Percentiles rank a stretch among this genome's conserved stretches.
These are phyloP conservation scores for Metarhizium anisopliae DNA, from an alignment of 2,329 filamentous ascomycete genomes.

Conservation along the genomic window DNA sequence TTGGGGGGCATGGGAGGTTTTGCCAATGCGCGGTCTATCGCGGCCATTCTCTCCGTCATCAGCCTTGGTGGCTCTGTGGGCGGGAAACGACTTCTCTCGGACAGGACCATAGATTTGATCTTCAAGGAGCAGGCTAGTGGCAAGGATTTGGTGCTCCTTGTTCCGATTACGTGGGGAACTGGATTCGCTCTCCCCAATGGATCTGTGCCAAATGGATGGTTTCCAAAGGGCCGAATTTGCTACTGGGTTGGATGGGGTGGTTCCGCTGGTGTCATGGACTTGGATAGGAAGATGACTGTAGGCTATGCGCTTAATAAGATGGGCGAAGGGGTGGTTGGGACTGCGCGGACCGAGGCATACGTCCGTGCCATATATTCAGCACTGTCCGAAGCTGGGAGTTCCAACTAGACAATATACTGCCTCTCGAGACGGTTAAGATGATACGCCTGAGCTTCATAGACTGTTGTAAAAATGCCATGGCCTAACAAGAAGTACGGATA, in stretches of 20 bases:
- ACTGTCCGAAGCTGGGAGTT: no score
- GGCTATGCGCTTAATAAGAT: constrained; percentile 28
- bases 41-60: constrained; percentile 9
- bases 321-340: neutral
- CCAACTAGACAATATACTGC: no score
- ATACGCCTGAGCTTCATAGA: no score
- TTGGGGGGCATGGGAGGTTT: no score
- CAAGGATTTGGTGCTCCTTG: constrained; percentile 21
- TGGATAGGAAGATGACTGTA: constrained; percentile 31
- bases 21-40: no score
- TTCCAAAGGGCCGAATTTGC: constrained; percentile 20
- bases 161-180: constrained; percentile 29
- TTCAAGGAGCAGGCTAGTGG: constrained; percentile 34
- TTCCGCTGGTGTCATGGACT: constrained; percentile 32
- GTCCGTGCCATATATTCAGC: no score
- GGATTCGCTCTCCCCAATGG: constrained; percentile 22
- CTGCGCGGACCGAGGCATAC: no score
- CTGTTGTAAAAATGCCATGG: no score
- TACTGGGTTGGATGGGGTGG: constrained; percentile 39
- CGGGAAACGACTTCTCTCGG: constrained; percentile 24
- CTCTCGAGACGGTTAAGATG: no score
- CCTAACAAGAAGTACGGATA: no score
- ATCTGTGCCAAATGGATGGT: neutral
- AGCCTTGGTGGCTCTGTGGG: constrained; percentile 7
- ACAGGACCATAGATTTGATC: constrained; percentile 32